Percentiles rank a stretch among this genome's conserved stretches.
These are phyloP conservation scores for Spinellus fusiger DNA, from an alignment of 192 early-diverging fungal species.

Conservation along the genomic window DNA sequence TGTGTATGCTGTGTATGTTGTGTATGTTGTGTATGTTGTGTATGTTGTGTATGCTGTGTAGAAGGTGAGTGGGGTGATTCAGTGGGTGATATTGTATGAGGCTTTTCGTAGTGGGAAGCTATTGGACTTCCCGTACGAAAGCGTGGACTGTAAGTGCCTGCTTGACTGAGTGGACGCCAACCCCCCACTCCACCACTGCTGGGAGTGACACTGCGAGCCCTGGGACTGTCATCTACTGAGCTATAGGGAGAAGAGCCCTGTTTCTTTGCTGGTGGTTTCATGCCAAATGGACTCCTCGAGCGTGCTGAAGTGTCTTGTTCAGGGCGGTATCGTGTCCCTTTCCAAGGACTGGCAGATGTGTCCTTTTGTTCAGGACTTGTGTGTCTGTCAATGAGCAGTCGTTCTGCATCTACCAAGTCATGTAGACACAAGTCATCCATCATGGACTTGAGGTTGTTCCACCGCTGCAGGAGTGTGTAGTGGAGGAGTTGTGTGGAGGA, in stretches of 20 bases:
- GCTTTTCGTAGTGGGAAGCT: not conserved
- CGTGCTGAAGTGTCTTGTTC: slow-evolving; percentile 8
- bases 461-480: slow-evolving; percentile 42
- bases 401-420: slow-evolving; percentile 25
- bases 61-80: too few species aligned
- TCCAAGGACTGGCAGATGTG: slow-evolving; percentile 9
- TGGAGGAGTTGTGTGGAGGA: slow-evolving; percentile 34
- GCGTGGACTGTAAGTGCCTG: too few species aligned
- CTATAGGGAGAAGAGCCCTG: not conserved
- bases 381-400: not conserved
- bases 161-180: not conserved
- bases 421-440: slow-evolving; percentile 24
- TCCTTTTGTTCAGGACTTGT: slow-evolving; percentile 7
- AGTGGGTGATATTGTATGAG: not conserved
- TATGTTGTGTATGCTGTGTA: too few species aligned
- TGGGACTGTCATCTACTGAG: not conserved
- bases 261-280: not conserved
- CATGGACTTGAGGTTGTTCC: slow-evolving; percentile 37
- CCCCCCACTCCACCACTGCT: not conserved
- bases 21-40: too few species aligned
- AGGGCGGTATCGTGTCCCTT: slow-evolving; percentile 8
- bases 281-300: not conserved
- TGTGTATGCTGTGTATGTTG: too few species aligned
- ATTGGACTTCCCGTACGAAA: too few species aligned
- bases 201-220: slow-evolving; percentile 10